Conservation (phyloP, 169 alveolate species). For the Perkinsus marinus region DNA sequence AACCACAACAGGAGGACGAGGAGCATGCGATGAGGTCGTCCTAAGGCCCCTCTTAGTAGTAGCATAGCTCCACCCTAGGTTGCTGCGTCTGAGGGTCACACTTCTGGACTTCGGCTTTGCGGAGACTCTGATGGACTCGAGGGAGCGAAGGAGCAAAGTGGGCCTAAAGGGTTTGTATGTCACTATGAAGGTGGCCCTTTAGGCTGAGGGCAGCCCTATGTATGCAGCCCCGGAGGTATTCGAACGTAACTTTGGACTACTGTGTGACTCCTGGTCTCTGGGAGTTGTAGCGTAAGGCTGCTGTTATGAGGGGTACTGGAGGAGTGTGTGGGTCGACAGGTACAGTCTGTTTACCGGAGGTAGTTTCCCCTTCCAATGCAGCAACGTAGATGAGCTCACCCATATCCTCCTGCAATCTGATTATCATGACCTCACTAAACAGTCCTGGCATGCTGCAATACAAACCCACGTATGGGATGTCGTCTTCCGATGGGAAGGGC, state of each 20-base stretch:
- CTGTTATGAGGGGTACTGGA: background rate
- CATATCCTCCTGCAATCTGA: background rate
- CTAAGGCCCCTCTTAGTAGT: background rate
- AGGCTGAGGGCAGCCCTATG: background rate
- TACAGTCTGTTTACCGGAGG: background rate
- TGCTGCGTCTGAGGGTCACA: background rate
- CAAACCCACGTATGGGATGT: background rate
- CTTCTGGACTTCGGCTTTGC: background rate
- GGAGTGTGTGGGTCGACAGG: background rate
- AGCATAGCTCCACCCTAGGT: background rate
- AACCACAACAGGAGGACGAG: no score
- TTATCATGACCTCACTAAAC: background rate
- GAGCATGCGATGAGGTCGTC: background rate
- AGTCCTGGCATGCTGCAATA: background rate
- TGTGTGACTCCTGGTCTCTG: background rate
- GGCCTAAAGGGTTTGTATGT: background rate
- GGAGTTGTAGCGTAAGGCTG: background rate
- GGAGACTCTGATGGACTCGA: background rate
- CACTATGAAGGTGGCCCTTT: background rate
- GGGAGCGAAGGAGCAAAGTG: background rate
- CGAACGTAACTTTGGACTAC: background rate
- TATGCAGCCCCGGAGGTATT: background rate
- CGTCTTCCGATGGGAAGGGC: background rate
- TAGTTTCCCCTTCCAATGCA: background rate
- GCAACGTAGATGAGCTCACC: background rate